These are phyloP conservation scores for Saccharomyces hybrid DNA, from an alignment of 1,139 yeast species.

Conservation along the genomic window DNA sequence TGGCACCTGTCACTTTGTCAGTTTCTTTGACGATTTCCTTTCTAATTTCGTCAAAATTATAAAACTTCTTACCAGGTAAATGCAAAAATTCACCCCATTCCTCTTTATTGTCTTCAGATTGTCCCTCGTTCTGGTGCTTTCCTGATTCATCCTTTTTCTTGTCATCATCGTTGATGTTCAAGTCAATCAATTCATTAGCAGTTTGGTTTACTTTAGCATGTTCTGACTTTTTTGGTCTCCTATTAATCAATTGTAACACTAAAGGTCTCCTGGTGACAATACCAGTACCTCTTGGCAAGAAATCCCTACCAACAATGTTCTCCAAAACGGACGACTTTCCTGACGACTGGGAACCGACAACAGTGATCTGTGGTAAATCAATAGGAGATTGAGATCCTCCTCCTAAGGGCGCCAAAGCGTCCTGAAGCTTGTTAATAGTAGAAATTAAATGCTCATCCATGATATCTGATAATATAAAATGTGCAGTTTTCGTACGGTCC, in stretches of 20 bases:
- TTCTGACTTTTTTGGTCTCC: slow-evolving; percentile 38
- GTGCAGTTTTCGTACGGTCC: background rate
- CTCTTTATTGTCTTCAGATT: slow-evolving; percentile 67
- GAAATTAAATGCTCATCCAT: slow-evolving; percentile 90
- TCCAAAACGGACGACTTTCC: slow-evolving; percentile 93
- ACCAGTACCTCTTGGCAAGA: slow-evolving; percentile 91
- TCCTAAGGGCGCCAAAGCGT: slow-evolving; percentile 89
- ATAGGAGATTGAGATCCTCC: slow-evolving; percentile 78
- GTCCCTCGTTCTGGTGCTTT: slow-evolving; percentile 25
- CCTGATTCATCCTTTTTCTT: slow-evolving; percentile 8
- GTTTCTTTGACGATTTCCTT: slow-evolving; percentile 89
- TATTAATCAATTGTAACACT: slow-evolving; percentile 71
- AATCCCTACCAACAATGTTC: slow-evolving; percentile 91
- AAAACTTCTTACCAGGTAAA: slow-evolving; percentile 80
- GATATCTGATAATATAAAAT: slow-evolving; percentile 2
- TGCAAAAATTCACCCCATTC: slow-evolving; percentile 99
- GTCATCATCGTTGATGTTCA: slow-evolving; percentile 23
- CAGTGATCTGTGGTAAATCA: slow-evolving; percentile 93
- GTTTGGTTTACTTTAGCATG: slow-evolving; percentile 18
- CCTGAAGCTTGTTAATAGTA: slow-evolving; percentile 88
- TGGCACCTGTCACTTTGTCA: slow-evolving; percentile 86
- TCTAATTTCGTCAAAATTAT: slow-evolving; percentile 85
- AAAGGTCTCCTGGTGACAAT: slow-evolving; percentile 92
- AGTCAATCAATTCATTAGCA: slow-evolving; percentile 34
- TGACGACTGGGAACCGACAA: slow-evolving; percentile 90